A percentile compares a stretch with the other conserved stretches of the same genome.
Evolutionary conservation across 1,139 yeast genomes (phyloP).

Genomic region (Meyerozyma guilliermondii): DNA sequence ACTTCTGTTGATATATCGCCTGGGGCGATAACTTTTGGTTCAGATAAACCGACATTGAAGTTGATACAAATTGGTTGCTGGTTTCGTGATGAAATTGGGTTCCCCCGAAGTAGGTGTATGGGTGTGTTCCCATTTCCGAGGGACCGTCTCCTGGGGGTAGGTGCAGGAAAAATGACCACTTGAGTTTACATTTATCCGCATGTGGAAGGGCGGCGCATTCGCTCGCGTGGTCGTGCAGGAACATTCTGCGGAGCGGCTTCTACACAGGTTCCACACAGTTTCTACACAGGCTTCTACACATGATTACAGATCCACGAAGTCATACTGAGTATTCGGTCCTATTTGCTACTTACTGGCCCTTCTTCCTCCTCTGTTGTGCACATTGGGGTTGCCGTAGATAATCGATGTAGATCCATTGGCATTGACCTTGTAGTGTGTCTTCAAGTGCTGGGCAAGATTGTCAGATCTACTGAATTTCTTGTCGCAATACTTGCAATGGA

Average conservation of each 20-base stretch:
- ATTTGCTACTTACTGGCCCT: background rate
- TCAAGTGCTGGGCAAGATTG: conserved; percentile 60
- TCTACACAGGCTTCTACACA: no score
- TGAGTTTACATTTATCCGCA: background rate
- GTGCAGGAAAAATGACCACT: background rate
- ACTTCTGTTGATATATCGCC: conserved; percentile 72
- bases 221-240: background rate
- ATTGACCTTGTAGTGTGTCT: conserved; percentile 40
- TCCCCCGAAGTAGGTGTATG: background rate
- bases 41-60: conserved; percentile 1
- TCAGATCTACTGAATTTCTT: conserved; percentile 58
- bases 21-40: conserved; percentile 46
- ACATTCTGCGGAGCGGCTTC: background rate
- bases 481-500: conserved; percentile 45
- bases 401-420: conserved; percentile 33
- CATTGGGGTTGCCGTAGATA: conserved; percentile 34
- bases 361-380: conserved; percentile 23
- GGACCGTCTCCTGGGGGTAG: background rate
- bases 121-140: background rate
- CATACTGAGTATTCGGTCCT: background rate
- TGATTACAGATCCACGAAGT: no score
- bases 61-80: background rate
- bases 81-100: background rate
- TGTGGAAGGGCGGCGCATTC: background rate
- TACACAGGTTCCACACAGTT: no score